Evolutionary conservation across 768 basidiomycete species (phyloP), one percentile per base, ranked within the genome.

Genomic region (Kwoniella sp.): DNA sequence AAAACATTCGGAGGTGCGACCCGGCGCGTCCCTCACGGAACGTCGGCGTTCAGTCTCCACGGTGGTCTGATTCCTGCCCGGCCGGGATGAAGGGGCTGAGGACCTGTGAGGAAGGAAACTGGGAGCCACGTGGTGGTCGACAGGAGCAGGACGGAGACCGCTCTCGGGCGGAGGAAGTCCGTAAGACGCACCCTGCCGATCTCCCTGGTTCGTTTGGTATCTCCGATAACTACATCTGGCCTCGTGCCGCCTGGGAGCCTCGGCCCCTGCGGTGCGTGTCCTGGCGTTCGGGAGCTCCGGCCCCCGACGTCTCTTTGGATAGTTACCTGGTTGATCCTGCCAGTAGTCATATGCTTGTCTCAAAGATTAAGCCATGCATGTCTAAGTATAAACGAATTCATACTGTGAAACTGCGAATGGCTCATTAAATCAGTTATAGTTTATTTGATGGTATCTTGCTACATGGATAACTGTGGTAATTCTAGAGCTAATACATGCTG

Each of bases 241-340:
- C 56, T 36, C n/a, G n/a, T n/a, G n/a, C n/a, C n/a, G n/a, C n/a
- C n/a, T n/a, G n/a, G n/a, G n/a, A n/a, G n/a, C n/a, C n/a, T n/a
- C n/a, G n/a, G n/a, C n/a, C n/a, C n/a, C n/a, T 6, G 34, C 34
- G 6, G 34, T 6, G 19, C 34, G 34, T 19, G 34, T 15, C 46
- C n/a, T 38, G 36, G 46, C 23, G 11, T 25, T 17, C 11, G 19
- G 25, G 25, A 23, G 36, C 14, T 25, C 42, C n/a, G 55, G 43
- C 56, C 57, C 34, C 14, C 37, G 36, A n/a, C 53, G 53, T 26
- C 33, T 25, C 27, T 68, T 62, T 77, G 75, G 79, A 78, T 82
- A 82, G 82, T 83, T 83, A 84, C 82, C 83, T 83, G 83, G 83
- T 84, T 84, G 83, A 84, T 84, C 81, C 82, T 84, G 82, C 83